Evolutionary conservation across 2,329 filamentous ascomycete species (phyloP).

Genomic region (Penicillium crustosum): DNA sequence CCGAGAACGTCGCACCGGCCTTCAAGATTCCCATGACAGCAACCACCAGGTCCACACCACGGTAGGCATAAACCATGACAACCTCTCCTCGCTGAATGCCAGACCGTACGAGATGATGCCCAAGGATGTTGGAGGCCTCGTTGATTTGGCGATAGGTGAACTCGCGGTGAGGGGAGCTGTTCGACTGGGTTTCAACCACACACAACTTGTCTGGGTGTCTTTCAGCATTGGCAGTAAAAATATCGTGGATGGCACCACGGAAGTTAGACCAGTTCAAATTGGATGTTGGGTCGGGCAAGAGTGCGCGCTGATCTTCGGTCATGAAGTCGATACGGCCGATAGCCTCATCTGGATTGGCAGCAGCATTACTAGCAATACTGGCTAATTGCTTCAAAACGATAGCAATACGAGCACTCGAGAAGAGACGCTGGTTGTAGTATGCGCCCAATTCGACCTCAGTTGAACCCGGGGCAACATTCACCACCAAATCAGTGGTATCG

Average conservation of each 20-base stretch:
- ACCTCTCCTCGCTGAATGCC: constrained; percentile 79
- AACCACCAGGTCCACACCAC: constrained; percentile 74
- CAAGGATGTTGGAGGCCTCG: constrained; percentile 76
- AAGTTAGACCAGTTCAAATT: constrained; percentile 49
- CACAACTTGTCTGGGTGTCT: constrained; percentile 67
- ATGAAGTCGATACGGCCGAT: constrained; percentile 48
- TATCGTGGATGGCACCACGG: constrained; percentile 47
- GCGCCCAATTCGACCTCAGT: constrained; percentile 37
- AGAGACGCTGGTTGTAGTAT: constrained; percentile 48
- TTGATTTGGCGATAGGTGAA: constrained; percentile 88
- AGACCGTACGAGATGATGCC: constrained; percentile 72
- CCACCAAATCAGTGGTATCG: constrained; percentile 45
- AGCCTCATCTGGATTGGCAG: constrained; percentile 40
- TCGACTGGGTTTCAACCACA: constrained; percentile 63
- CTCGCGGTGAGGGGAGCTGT: constrained; percentile 55
- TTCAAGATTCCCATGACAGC: constrained; percentile 74
- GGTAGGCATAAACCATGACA: constrained; percentile 87
- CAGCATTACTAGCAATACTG: constrained; percentile 43
- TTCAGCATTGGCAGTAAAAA: constrained; percentile 54
- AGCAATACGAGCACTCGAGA: constrained; percentile 47
- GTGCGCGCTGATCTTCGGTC: constrained; percentile 34
- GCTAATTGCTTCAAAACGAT: constrained; percentile 46
- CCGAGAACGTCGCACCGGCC: constrained; percentile 60
- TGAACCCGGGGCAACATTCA: constrained; percentile 38
- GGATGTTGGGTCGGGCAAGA: constrained; percentile 45